Percentiles rank a stretch among this genome's conserved stretches.
These are phyloP conservation scores for Ilex aquifolium DNA, from an alignment of 257 asterid genomes.

Conservation along the genomic window DNA sequence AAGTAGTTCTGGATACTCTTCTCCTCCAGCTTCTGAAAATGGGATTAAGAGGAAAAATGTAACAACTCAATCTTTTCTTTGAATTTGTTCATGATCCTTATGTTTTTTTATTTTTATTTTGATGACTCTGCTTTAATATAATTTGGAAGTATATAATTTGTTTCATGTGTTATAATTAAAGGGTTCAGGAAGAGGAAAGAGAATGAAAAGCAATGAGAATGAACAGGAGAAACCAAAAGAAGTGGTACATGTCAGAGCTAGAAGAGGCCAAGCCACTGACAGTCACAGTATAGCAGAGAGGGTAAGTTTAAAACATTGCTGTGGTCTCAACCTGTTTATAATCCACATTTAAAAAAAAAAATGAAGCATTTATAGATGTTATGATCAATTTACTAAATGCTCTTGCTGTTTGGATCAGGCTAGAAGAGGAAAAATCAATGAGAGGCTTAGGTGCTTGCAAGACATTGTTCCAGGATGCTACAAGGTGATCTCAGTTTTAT, in stretches of 20 bases:
- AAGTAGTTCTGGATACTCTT: slow-evolving; percentile 44
- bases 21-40: slow-evolving; percentile 45
- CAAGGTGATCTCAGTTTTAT: slow-evolving; percentile 36
- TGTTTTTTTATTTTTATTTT: background rate
- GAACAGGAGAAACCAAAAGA: slow-evolving; percentile 44
- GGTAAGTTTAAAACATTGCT: slow-evolving; percentile 27
- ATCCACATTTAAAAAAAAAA: no score
- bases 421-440: slow-evolving; percentile 87
- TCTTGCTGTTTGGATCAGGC: slow-evolving; percentile 35
- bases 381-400: background rate
- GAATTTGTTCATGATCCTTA: background rate
- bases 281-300: slow-evolving; percentile 96
- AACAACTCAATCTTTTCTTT: slow-evolving; percentile 1
- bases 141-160: background rate
- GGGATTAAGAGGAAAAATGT: slow-evolving; percentile 34
- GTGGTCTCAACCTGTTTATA: background rate
- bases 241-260: slow-evolving; percentile 91
- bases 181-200: slow-evolving; percentile 45
- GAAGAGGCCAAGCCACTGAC: slow-evolving; percentile 91
- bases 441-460: slow-evolving; percentile 70
- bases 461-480: slow-evolving; percentile 95
- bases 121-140: background rate
- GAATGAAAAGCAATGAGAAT: slow-evolving; percentile 27
- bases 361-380: no score
- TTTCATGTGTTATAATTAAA: background rate